These are phyloP conservation scores for Phlegmacium glaucopus DNA, from an alignment of 768 basidiomycete species.

Conservation along the genomic window DNA sequence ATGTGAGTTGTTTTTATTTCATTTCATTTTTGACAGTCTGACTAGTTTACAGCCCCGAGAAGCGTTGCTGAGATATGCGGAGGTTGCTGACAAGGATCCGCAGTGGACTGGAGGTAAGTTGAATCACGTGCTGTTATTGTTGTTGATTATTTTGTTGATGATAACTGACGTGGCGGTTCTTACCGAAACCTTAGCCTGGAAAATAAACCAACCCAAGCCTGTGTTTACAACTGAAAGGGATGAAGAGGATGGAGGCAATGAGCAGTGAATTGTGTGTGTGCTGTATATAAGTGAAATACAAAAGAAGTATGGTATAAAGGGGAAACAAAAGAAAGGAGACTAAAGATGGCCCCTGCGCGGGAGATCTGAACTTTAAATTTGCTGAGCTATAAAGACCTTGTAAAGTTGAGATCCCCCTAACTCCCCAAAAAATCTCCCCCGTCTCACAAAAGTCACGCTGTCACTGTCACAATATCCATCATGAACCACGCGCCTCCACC, in stretches of 20 bases:
- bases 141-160: slow-evolving; percentile 44
- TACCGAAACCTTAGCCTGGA: slow-evolving; percentile 75
- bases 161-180: slow-evolving; percentile 64
- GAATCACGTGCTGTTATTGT: slow-evolving; percentile 32
- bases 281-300: slow-evolving; percentile 16
- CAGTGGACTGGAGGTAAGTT: slow-evolving; percentile 81
- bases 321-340: slow-evolving; percentile 30
- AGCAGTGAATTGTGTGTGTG: slow-evolving; percentile 23
- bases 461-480: slow-evolving; percentile 73
- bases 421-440: slow-evolving; percentile 74
- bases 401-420: slow-evolving; percentile 65
- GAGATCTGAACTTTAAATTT: slow-evolving; percentile 85
- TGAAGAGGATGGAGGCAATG: slow-evolving; percentile 52
- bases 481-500: slow-evolving; percentile 51
- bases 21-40: slow-evolving; percentile 22
- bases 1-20: slow-evolving; percentile 65
- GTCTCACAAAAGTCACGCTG: slow-evolving; percentile 52
- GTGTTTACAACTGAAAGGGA: slow-evolving; percentile 71
- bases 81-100: slow-evolving; percentile 71
- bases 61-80: slow-evolving; percentile 92
- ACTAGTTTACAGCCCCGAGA: slow-evolving; percentile 77
- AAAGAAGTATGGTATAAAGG: slow-evolving; percentile 13
- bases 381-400: slow-evolving; percentile 79
- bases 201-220: slow-evolving; percentile 78
- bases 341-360: slow-evolving; percentile 66